phyloP scores from a whole-genome alignment of 805 yeast species.

The Naumovozyma castellii region DNA sequence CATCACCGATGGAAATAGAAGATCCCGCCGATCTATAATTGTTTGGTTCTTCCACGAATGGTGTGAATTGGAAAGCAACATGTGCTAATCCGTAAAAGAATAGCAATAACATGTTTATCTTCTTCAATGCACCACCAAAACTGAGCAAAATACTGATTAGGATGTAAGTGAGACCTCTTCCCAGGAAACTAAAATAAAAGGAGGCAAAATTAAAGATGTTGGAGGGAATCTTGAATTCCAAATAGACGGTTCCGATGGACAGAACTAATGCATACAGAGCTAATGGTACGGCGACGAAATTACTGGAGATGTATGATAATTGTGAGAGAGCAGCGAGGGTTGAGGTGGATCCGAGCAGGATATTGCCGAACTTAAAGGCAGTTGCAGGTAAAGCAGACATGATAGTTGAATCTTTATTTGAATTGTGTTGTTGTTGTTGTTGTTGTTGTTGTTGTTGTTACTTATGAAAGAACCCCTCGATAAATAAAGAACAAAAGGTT shows the following conservation, averaged over 20 bases:
- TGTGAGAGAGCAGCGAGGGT: conserved; percentile 30
- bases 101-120: conserved; percentile 50
- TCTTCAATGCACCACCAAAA: conserved; percentile 47
- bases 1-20: conserved; percentile 29
- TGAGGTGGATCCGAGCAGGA: conserved; percentile 45
- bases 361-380: conserved; percentile 36
- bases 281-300: conserved; percentile 38
- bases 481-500: too few species aligned
- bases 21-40: conserved; percentile 59
- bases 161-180: conserved; percentile 38
- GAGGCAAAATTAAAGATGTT: conserved; percentile 58
- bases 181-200: conserved; percentile 54
- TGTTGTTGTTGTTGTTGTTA: conserved; percentile 39
- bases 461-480: too few species aligned
- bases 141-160: conserved; percentile 42
- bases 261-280: conserved; percentile 50
- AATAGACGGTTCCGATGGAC: conserved; percentile 43
- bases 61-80: conserved; percentile 57
- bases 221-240: conserved; percentile 40
- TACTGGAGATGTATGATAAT: conserved; percentile 11
- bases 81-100: conserved; percentile 51
- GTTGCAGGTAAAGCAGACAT: conserved; percentile 13
- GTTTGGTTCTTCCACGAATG: conserved; percentile 69
- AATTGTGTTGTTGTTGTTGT: conserved; percentile 19
- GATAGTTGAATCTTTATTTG: conserved; percentile 13